Percentiles rank a stretch among this genome's conserved stretches.
phyloP scores from a whole-genome alignment of 176 grass and related monocot species.

The Poa pratensis region DNA sequence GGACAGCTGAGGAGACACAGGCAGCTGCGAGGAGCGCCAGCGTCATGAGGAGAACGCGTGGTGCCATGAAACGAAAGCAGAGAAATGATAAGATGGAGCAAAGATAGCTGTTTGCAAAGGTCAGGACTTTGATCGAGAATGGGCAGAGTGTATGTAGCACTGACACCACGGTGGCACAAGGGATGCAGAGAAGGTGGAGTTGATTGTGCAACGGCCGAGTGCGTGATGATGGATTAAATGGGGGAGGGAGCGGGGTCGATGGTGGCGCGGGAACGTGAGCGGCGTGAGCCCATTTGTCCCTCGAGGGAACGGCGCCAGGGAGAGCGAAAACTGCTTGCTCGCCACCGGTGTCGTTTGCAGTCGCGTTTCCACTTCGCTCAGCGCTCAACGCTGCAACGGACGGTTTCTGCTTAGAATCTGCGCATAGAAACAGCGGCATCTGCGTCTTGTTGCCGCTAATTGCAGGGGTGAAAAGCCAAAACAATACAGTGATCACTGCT shows the following conservation, averaged over 20 bases:
- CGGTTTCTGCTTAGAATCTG: no score
- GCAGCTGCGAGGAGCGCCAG: slow-evolving; percentile 27
- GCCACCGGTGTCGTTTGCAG: no score
- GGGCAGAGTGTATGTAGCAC: slow-evolving; percentile 9
- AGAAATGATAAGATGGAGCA: neutral
- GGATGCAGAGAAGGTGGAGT: slow-evolving; percentile 4
- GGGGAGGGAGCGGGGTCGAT: slow-evolving; percentile 27
- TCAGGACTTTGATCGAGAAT: neutral
- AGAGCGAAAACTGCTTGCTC: neutral
- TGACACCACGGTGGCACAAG: slow-evolving; percentile 3
- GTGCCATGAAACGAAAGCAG: no score
- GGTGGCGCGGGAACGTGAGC: slow-evolving; percentile 39
- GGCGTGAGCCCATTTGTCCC: slow-evolving; percentile 53
- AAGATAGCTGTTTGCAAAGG: neutral
- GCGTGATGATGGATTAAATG: slow-evolving; percentile 52
- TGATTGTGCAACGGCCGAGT: slow-evolving; percentile 47
- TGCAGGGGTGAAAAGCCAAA: neutral
- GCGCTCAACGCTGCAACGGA: no score
- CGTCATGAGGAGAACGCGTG: slow-evolving; percentile 36
- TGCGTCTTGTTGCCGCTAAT: neutral
- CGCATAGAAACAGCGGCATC: neutral
- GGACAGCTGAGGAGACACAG: neutral
- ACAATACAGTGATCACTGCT: neutral
- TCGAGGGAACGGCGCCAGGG: neutral
- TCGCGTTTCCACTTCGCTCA: no score